Evolutionary conservation across 352 stramenopile genomes (phyloP), one percentile per base, ranked within the genome.

Genomic region (Paralagenidium karlingii): DNA sequence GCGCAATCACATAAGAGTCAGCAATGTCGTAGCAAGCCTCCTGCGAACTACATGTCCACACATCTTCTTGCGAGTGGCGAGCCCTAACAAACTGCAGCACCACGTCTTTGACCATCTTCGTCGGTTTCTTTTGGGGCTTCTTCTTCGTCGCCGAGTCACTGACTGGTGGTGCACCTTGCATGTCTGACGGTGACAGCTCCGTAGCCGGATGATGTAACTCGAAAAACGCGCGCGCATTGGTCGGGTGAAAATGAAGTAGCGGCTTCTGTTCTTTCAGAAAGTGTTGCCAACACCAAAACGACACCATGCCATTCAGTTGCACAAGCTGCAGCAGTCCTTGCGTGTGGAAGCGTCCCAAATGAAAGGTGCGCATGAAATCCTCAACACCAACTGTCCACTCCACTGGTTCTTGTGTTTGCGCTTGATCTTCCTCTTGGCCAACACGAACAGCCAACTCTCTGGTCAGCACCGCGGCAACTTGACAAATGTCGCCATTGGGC

Each of bases 291-390:
- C 64, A 81, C 9, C 62, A 50, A 53, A 81, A 91, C 29, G 71
- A 87, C 29, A 88, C 75, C 38, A 88, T 81, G 29, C 71, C 78
- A 32, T 91, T 91, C 39, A 91, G 70, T 48, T 91, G 78, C 21
- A 75, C 78, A 24, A 91, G 53, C 45, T 91, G 78, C 53, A 91
- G 86, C 22, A 91, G 70, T 31, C 78, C 78, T 40, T 79, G 76
- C 48, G 81, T 87, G 59, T 91, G 69, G 53, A 82, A 83, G 24
- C 55, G 47, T 1, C 78, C 78, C 13, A 69, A 66, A 41, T 63
- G 59, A 53, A 82, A 91, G 64, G 81, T 82, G 37, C 75, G 67
- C 63, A 91, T 73, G 43, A 89, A 91, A 27, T 82, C 78, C 56
- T 91, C 78, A 38, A 91, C 81, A 38, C 78, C 78, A 27, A 91